Evolutionary conservation across 176 grass and related monocot genomes (phyloP).

Genomic region (Thinopyrum elongatum): DNA sequence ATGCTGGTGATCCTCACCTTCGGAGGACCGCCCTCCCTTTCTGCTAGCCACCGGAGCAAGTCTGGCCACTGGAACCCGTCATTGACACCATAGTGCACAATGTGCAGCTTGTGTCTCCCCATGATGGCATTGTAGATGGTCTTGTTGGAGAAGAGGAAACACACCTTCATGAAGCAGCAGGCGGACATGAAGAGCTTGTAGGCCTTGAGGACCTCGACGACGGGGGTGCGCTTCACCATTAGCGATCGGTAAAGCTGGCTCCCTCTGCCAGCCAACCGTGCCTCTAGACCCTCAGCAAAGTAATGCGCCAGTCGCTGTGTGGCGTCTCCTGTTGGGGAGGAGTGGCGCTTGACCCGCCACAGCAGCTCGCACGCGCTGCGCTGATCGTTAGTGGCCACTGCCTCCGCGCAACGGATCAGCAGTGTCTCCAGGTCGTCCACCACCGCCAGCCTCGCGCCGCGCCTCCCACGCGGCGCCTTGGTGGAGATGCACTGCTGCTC

Average conservation of each 20-base stretch:
- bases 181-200: conserved; percentile 52
- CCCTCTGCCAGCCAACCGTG: conserved; percentile 44
- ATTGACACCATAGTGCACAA: conserved; percentile 43
- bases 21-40: conserved; percentile 28
- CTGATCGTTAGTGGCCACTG: conserved; percentile 40
- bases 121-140: conserved; percentile 33
- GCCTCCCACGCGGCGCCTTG: conserved; percentile 11
- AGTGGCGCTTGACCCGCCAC: conserved; percentile 34
- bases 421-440: conserved; percentile 44
- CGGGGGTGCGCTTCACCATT: conserved; percentile 31
- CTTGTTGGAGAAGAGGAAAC: conserved; percentile 34
- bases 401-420: conserved; percentile 54
- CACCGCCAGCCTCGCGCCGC: background rate
- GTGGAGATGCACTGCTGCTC: conserved; percentile 19
- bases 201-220: conserved; percentile 31
- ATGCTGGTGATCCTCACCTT: conserved; percentile 49
- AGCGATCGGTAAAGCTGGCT: conserved; percentile 43
- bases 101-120: conserved; percentile 34
- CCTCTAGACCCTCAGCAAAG: conserved; percentile 53
- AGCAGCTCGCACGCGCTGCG: conserved; percentile 32
- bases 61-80: conserved; percentile 56
- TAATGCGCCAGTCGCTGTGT: conserved; percentile 54
- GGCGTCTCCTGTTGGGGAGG: conserved; percentile 34
- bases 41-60: conserved; percentile 20
- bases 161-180: conserved; percentile 38